Conservation (phyloP, 2,329 filamentous ascomycete genomes). For the Aspergillus felis region DNA sequence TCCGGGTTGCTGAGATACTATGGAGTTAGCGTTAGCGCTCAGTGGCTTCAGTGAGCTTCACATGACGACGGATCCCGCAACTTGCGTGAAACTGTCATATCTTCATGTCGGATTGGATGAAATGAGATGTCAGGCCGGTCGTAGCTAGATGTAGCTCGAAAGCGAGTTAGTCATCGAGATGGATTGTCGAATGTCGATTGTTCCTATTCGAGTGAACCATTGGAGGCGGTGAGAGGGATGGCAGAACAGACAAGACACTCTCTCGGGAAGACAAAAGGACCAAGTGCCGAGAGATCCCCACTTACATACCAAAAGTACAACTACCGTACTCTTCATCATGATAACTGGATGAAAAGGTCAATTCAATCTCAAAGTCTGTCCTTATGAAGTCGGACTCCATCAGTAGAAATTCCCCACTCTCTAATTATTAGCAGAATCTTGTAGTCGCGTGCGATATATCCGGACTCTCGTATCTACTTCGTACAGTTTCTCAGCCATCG, state of each 20-base stretch:
- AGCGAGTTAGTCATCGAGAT: not conserved
- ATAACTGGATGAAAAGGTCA: no score
- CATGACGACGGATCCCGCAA: conserved; percentile 9
- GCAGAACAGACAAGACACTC: not conserved
- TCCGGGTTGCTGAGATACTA: conserved; percentile 3
- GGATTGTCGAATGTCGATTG: not conserved
- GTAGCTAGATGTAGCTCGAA: no score
- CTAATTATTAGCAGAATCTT: not conserved
- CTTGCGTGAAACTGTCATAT: not conserved
- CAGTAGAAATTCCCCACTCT: not conserved
- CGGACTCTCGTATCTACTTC: no score
- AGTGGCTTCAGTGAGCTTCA: not conserved
- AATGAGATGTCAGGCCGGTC: not conserved
- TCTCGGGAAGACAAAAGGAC: conserved; percentile 13
- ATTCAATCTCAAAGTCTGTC: not conserved
- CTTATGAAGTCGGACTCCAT: no score
- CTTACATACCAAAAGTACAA: not conserved
- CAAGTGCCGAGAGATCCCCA: conserved; percentile 16
- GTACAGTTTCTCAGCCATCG: not conserved
- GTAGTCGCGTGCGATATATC: not conserved
- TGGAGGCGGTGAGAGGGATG: not conserved
- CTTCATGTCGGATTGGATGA: not conserved
- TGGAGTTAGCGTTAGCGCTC: conserved; percentile 5
- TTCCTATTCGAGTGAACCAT: not conserved
- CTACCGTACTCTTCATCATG: no score